Percentiles rank a stretch among this genome's conserved stretches.
Conservation (phyloP, 164 flowering plant species). For the Aristolochia fimbriata region DNA sequence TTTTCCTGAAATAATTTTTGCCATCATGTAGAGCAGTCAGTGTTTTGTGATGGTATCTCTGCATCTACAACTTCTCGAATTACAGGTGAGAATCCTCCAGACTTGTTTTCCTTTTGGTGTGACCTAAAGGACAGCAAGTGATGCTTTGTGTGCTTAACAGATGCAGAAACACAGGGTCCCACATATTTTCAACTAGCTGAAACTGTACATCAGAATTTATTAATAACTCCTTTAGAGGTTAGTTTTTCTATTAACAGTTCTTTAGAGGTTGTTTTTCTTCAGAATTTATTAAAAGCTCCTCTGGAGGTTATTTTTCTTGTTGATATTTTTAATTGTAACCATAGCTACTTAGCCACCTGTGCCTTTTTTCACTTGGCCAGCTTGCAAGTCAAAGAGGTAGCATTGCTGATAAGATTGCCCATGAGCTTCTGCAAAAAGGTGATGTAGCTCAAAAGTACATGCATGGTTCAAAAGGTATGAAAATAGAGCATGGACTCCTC, state of each 20-base stretch:
- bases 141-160: slow-evolving; percentile 18
- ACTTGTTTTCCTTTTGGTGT: not conserved
- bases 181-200: slow-evolving; percentile 42
- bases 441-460: slow-evolving; percentile 68
- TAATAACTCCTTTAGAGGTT: slow-evolving; percentile 9
- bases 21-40: not conserved
- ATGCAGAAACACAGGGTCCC: slow-evolving; percentile 32
- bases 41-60: slow-evolving; percentile 6
- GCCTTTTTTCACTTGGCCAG: slow-evolving; percentile 20
- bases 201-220: slow-evolving; percentile 50
- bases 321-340: too few relatives aligned
- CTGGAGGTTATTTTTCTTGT: too few relatives aligned
- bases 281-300: not conserved
- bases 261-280: not conserved
- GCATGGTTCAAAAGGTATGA: slow-evolving; percentile 56
- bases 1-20: not conserved
- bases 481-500: slow-evolving; percentile 56
- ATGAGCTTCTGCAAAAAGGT: slow-evolving; percentile 61
- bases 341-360: too few relatives aligned
- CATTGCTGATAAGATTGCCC: slow-evolving; percentile 34
- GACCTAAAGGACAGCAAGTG: not conserved
- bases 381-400: slow-evolving; percentile 24
- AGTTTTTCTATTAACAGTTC: too few relatives aligned
- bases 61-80: not conserved
- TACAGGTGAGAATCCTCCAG: not conserved